Evolutionary conservation across 306 rosid species (phyloP).

Genomic region (Delonix regia): DNA sequence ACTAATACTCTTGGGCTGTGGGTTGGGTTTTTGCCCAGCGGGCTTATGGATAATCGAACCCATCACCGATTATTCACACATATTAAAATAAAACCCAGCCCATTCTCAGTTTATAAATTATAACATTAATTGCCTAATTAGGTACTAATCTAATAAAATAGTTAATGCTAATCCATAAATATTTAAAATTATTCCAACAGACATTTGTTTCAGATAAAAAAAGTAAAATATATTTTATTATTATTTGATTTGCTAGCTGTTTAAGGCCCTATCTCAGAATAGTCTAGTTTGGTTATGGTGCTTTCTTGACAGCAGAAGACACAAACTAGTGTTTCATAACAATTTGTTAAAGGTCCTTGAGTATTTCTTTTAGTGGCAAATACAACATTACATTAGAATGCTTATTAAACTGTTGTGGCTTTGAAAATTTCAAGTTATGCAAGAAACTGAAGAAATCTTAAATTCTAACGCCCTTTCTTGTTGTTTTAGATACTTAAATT

Average conservation of each 20-base stretch:
- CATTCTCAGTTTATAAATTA: too few relatives aligned
- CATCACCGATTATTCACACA: too few relatives aligned
- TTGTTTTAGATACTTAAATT: background rate
- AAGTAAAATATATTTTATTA: background rate
- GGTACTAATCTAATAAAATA: too few relatives aligned
- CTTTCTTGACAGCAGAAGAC: background rate
- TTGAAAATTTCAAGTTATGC: background rate
- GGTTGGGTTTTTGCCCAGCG: too few relatives aligned
- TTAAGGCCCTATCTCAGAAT: background rate
- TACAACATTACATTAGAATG: background rate
- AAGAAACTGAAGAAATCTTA: background rate
- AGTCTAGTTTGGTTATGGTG: background rate
- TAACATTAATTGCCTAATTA: too few relatives aligned
- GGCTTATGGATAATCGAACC: too few relatives aligned
- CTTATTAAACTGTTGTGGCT: background rate
- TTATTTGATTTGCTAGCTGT: background rate
- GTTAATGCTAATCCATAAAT: too few relatives aligned
- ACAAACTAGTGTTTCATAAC: background rate
- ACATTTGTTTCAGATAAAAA: background rate
- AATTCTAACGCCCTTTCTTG: background rate
- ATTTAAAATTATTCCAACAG: too few relatives aligned
- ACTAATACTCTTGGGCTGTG: too few relatives aligned
- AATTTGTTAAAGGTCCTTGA: too few relatives aligned
- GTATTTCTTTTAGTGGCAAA: background rate
- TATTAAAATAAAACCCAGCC: too few relatives aligned